phyloP scores from a whole-genome alignment of 768 basidiomycete species.

The Krasilnikovozyma curviuscula region DNA sequence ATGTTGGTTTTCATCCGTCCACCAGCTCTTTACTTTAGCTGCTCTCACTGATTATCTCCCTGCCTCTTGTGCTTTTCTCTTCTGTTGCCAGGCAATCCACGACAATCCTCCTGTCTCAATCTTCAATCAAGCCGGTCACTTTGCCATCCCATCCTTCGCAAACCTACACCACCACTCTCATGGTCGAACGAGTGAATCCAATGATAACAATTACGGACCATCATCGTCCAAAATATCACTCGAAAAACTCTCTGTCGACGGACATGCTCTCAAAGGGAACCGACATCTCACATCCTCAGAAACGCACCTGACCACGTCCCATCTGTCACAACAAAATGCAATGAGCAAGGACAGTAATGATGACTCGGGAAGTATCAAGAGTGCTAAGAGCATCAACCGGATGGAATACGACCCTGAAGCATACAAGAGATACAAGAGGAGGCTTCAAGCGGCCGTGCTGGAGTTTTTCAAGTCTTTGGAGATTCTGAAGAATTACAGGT shows the following conservation, averaged over 20 bases:
- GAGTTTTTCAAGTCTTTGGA: conserved; percentile 52
- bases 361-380: conserved; percentile 10
- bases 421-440: conserved; percentile 66
- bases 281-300: background rate
- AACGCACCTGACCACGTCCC: background rate
- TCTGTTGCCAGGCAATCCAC: background rate
- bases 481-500: conserved; percentile 56
- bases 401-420: conserved; percentile 43
- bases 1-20: no score
- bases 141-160: background rate
- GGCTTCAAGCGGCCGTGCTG: conserved; percentile 58
- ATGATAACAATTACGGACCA: no score
- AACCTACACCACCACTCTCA: background rate
- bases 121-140: background rate
- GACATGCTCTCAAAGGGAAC: background rate
- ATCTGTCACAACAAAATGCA: conserved; percentile 12
- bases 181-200: no score
- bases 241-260: background rate
- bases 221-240: background rate
- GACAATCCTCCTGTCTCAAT: no score
- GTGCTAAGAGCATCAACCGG: background rate
- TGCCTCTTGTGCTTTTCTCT: background rate
- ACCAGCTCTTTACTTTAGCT: no score
- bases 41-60: background rate
- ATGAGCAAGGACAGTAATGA: conserved; percentile 19